These are phyloP conservation scores for Aspergillus pseudoglaucus DNA, from an alignment of 2,329 filamentous ascomycete genomes.

Conservation along the genomic window DNA sequence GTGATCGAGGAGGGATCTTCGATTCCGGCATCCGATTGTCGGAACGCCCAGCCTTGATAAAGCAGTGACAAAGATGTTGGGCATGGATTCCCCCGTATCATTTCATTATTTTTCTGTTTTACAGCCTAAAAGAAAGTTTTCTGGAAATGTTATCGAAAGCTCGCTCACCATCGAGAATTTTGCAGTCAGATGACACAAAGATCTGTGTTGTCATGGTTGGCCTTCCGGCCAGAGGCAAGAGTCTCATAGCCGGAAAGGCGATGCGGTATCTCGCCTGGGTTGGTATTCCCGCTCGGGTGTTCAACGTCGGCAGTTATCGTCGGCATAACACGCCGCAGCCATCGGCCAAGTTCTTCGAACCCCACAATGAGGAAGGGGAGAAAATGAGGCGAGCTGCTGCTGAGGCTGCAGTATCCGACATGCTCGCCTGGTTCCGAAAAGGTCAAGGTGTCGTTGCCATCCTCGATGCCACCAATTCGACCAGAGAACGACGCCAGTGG, in stretches of 20 bases:
- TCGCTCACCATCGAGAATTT: conserved; percentile 15
- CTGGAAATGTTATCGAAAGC: conserved; percentile 41
- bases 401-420: conserved; percentile 85
- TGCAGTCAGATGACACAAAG: conserved; percentile 89
- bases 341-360: conserved; percentile 92
- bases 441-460: conserved; percentile 80
- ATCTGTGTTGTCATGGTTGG: conserved; percentile 99
- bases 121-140: conserved; percentile 1
- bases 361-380: conserved; percentile 81
- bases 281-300: conserved; percentile 85
- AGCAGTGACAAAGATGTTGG: neutral
- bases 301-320: conserved; percentile 96
- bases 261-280: conserved; percentile 95
- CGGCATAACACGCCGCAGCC: conserved; percentile 85
- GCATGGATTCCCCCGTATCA: neutral
- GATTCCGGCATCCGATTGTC: neutral
- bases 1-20: neutral
- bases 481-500: conserved; percentile 82
- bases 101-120: neutral
- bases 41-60: neutral
- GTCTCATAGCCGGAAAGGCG: conserved; percentile 93
- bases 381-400: conserved; percentile 80
- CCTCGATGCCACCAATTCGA: conserved; percentile 94
- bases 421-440: conserved; percentile 83
- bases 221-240: conserved; percentile 90